A percentile compares a stretch with the other conserved stretches of the same genome.
Evolutionary conservation across 495 filamentous ascomycete species (phyloP).

Genomic region (Terfezia claveryi): DNA sequence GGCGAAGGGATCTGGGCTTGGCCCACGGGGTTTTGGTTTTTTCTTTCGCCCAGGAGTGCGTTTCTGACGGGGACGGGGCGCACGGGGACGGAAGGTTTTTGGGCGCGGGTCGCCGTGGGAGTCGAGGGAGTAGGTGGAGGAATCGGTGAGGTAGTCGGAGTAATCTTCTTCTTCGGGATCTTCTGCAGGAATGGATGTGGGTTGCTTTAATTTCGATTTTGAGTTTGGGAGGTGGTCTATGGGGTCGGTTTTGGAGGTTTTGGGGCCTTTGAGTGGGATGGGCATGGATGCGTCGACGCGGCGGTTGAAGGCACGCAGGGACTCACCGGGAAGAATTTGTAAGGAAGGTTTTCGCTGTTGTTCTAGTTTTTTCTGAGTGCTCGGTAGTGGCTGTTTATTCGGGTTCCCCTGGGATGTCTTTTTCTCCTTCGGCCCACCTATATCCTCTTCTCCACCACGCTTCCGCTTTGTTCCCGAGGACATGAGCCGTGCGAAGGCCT

Average conservation of each 20-base stretch:
- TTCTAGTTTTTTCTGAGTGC: neutral
- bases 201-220: neutral
- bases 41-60: neutral
- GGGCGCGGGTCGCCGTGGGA: neutral
- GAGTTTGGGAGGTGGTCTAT: neutral
- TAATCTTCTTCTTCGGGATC: neutral
- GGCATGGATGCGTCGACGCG: slow-evolving; percentile 76
- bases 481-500: slow-evolving; percentile 68
- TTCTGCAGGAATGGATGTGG: neutral
- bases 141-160: no score
- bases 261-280: slow-evolving; percentile 36
- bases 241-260: slow-evolving; percentile 14
- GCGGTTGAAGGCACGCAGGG: slow-evolving; percentile 56
- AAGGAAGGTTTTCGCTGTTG: slow-evolving; percentile 11
- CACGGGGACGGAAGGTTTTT: neutral
- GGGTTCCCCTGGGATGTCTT: slow-evolving; percentile 24
- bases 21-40: neutral
- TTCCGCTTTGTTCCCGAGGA: slow-evolving; percentile 32
- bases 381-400: neutral
- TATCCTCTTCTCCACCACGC: slow-evolving; percentile 44
- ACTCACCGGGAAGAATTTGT: slow-evolving; percentile 56
- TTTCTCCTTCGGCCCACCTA: slow-evolving; percentile 25
- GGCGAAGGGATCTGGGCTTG: slow-evolving; percentile 52
- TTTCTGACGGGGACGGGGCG: neutral
- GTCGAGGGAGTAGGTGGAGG: neutral